Base-by-base conservation (phyloP, 441 rosid species). In the Populus hybrid region DNA sequence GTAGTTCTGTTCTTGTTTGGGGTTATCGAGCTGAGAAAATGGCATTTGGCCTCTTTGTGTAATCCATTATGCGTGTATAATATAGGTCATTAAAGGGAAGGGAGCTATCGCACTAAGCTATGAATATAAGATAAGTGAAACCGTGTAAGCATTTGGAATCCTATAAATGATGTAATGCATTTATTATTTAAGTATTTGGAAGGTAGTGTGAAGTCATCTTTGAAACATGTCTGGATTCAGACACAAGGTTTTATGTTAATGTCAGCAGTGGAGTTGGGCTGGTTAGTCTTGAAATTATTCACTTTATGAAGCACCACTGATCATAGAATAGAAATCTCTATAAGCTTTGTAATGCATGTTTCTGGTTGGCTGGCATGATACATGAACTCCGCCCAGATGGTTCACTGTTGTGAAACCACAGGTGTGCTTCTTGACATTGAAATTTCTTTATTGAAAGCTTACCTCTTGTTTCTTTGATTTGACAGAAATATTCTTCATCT, bases 401-500 rank as follows among this genome's bases (percentile, higher is more conserved):
- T 66, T 66, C 36, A 10, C 18, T 24, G 19, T 21, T 28, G 69
- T 66, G 18, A 66, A 66, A 23, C 5, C 18, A 24, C 8, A 0
- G 9, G 34, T 6, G 34, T 66, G 30, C 30, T 66, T 23, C 34
- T 23, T 11, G 11, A 0, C 24, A 18, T 19, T 21, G 57, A 72
- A 71, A 3, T 79, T 64, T 68, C 72, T 21, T 76, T 61, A 63
- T 78, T 35, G 18, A 64, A 57, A 23, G 36, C 11, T 69, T 78
- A 65, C 32, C 26, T 9, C 66, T 73, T 74, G 9, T 18, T 72
- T 77, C 24, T 73, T 32, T 81, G 82, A 76, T 77, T 74, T 82
- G 67, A 72, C 91, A 86, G 93, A 75, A 70, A 83, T 38, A 61
- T 78, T 77, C 46, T 69, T 78, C 72, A 53, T 81, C 70, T 71